Evolutionary conservation across 768 basidiomycete species (phyloP).

Genomic region (Lactifluus rugatus): DNA sequence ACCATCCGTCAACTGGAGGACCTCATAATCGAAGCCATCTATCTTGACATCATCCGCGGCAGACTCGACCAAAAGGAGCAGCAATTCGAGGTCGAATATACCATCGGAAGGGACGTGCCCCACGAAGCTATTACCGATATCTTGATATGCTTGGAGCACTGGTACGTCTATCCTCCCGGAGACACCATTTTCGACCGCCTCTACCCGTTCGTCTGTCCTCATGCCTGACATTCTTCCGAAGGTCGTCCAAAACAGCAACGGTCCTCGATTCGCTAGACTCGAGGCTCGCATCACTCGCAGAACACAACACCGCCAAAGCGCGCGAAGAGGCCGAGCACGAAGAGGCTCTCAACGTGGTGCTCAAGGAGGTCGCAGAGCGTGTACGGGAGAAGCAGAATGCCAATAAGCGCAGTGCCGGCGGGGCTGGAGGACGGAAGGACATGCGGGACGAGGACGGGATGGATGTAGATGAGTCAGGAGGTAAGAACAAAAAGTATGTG

Average conservation of each 20-base stretch:
- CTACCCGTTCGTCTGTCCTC: not conserved
- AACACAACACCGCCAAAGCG: constrained; percentile 34
- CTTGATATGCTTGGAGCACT: constrained; percentile 52
- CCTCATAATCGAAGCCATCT: constrained; percentile 94
- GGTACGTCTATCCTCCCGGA: constrained; percentile 35
- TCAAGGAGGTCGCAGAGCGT: constrained; percentile 57
- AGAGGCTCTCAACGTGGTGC: constrained; percentile 35
- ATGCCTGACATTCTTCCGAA: constrained; percentile 21
- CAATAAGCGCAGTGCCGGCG: constrained; percentile 13
- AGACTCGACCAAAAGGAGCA: constrained; percentile 90
- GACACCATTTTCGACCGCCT: not conserved
- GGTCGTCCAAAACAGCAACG: constrained; percentile 60
- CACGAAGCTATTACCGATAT: constrained; percentile 56
- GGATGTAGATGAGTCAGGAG: constrained; percentile 21
- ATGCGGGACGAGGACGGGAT: constrained; percentile 17
- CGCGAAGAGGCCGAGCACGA: constrained; percentile 46
- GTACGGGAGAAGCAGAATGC: constrained; percentile 36
- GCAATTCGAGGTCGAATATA: constrained; percentile 86
- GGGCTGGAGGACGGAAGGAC: constrained; percentile 9
- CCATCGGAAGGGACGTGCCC: constrained; percentile 86
- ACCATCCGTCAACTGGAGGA: constrained; percentile 88
- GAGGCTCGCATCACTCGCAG: constrained; percentile 50
- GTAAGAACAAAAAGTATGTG: constrained; percentile 17
- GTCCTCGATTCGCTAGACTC: constrained; percentile 66
- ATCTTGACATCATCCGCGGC: constrained; percentile 79